Percentiles rank a stretch among this genome's conserved stretches.
Evolutionary conservation across 2,329 filamentous ascomycete genomes (phyloP).

Genomic region (Cordyceps militaris): DNA sequence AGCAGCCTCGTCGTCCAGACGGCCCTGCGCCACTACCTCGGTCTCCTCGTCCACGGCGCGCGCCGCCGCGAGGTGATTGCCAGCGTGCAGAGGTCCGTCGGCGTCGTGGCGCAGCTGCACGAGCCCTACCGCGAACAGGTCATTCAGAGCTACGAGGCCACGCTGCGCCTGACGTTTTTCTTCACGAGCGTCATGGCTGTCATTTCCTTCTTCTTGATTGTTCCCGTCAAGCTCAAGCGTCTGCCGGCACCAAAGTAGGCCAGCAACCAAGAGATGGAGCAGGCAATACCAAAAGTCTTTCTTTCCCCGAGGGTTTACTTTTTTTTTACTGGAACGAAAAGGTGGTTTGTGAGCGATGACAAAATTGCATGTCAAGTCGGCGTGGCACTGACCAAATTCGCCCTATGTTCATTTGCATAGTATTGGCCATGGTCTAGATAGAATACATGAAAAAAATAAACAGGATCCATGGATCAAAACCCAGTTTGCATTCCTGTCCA

Average conservation of each 20-base stretch:
- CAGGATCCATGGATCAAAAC: background rate
- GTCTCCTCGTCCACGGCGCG: slow-evolving; percentile 48
- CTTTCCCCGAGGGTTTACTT: background rate
- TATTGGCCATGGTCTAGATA: too few species aligned
- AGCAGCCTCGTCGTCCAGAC: slow-evolving; percentile 71
- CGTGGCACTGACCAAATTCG: background rate
- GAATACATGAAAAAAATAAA: slow-evolving; percentile 1
- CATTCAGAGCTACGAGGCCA: slow-evolving; percentile 45
- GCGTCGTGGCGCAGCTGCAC: slow-evolving; percentile 41
- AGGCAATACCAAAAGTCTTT: background rate
- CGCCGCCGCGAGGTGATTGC: slow-evolving; percentile 50
- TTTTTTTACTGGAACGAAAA: background rate
- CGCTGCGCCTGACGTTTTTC: slow-evolving; percentile 41
- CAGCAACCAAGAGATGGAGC: background rate
- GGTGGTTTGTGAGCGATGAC: background rate
- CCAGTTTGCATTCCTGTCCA: background rate
- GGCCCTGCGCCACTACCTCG: slow-evolving; percentile 53
- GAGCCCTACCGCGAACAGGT: slow-evolving; percentile 46
- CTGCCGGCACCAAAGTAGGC: slow-evolving; percentile 36
- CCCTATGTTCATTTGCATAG: background rate
- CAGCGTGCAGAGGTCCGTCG: slow-evolving; percentile 46
- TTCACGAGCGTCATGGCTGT: slow-evolving; percentile 39
- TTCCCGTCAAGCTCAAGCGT: slow-evolving; percentile 48
- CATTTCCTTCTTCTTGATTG: slow-evolving; percentile 39
- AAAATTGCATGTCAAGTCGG: background rate